Evolutionary conservation across 2,329 filamentous ascomycete genomes (phyloP).

Genomic region (Botrytis hyacinthi): DNA sequence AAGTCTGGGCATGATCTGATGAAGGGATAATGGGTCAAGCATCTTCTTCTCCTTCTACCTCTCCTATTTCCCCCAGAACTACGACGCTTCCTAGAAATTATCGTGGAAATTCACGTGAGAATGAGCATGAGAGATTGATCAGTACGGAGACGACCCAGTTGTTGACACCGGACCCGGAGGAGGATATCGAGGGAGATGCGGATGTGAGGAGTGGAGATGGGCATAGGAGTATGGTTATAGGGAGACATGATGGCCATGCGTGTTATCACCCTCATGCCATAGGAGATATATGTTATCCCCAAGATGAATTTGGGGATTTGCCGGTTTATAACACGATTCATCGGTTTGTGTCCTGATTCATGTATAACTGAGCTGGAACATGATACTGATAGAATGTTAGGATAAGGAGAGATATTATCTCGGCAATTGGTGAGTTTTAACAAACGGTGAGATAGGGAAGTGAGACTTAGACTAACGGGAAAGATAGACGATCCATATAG

Average conservation of each 20-base stretch:
- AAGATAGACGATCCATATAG: conserved; percentile 60
- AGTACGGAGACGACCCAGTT: conserved; percentile 22
- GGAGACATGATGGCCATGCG: conserved; percentile 25
- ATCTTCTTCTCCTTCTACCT: conserved; percentile 3
- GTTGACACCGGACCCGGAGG: conserved; percentile 29
- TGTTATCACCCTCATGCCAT: conserved; percentile 34
- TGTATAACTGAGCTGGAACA: not conserved
- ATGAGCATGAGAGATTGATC: conserved; percentile 3
- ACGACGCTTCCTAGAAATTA: not conserved
- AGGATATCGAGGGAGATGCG: conserved; percentile 21
- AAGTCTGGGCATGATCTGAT: not conserved
- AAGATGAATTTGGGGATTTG: conserved; percentile 45
- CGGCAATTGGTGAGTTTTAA: conserved; percentile 58
- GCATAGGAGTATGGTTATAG: not conserved
- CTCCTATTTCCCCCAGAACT: not conserved
- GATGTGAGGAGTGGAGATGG: not conserved
- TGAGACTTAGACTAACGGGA: not conserved
- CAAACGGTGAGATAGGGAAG: not conserved
- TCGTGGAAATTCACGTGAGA: not conserved
- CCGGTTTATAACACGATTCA: conserved; percentile 79
- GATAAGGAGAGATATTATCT: conserved; percentile 61
- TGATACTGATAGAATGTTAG: conserved; percentile 26
- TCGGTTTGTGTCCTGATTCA: conserved; percentile 42
- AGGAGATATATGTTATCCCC: conserved; percentile 29
- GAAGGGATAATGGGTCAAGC: conserved; percentile 14